Evolutionary conservation across 1,284 basidiomycete genomes (phyloP), one percentile per base, ranked within the genome.

Genomic region (Leucoagaricus sp.): DNA sequence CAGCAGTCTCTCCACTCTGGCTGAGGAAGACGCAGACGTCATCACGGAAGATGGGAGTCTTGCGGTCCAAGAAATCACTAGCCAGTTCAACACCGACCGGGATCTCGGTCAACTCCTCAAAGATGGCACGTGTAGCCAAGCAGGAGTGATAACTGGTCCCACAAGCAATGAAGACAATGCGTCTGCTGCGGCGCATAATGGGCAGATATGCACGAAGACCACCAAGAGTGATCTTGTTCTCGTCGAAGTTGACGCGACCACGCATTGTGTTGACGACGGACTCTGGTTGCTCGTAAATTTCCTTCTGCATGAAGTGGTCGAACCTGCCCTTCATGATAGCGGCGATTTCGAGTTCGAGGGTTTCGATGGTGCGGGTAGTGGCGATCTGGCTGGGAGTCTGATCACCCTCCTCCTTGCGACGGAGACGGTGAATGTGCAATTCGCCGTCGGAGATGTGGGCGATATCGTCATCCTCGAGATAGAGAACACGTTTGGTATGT

Each of bases 261-360:
- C 97, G 93, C 97, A 99, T 99, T 52, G 97, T 99, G 85, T 99
- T 99, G 76, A 99, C 94, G 64, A 99, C 97, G 47, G 95, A 98
- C 72, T 99, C 97, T 60, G 96, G 97, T 77, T 99, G 97, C 74
- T 99, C 97, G 83, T 97, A 99, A 69, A 99, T 99, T 76, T 99
- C 97, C 82, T 99, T 99, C 75, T 99, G 96, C 97, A 99, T 99
- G 76, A 99, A 99, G 75, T 97, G 96, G 72, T 96, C 94, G 72
- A 98, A 99, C 73, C 95, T 94, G 72, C 97, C 97, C 85, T 99
- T 99, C 97, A 99, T 99, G 80, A 99, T 99, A 67, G 97, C 97
- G 34, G 96, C 97, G 49, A 99, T 87, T 75, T 99, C 97, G 67
- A 99, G 90, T 78, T 99, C 97, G 68, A 99, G 88, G 15, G 96